Base-by-base conservation (phyloP, 768 basidiomycete genomes). In the Neoboletus brunneissimus region DNA sequence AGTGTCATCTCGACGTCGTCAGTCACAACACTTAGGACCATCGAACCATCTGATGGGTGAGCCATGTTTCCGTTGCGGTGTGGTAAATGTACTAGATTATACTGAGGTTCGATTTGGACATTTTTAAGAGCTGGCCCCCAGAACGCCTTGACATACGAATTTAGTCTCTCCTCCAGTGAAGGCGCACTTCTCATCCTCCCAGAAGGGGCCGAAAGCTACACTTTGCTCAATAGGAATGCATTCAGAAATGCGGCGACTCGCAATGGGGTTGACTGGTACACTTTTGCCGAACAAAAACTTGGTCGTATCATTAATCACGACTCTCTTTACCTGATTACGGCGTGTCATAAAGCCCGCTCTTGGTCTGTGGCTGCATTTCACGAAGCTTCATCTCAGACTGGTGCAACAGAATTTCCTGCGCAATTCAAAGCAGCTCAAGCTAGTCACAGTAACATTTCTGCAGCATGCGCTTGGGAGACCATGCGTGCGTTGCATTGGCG, bases 141-240 rank as follows among this genome's bases (percentile, higher is more conserved):
- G 23, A 48, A 34, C 3, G 55, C 37, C 16, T 22, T 43, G 7
- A 51, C 25, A 4, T 60, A 58, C 13, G 57, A 63, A 6, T 60
- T 63, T 15, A 50, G 5, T 38, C 54, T 57, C 10, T 54, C 64
- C 20, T 59, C 60, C 3, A 48, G 25, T 12, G 67, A 70, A 60
- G 73, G 70, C 16, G 68, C 75, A 9, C 53, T 73, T 10, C 55
- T 73, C 7, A 52, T 67, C 12, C 63, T 73, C 44, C 71, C 73
- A 2, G 59, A 71, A 12, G 73, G 72, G 1, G 66, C 69, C 4
- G 48, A 48, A 34, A 59, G 61, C 20, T 59, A 57, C 46, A 58
- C 60, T 29, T 57, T 71, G 13, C 57, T 56, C 35, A 63, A 70
- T 10, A 15, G 29, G 54, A 22, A 23, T 18, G 16, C 22, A 32